Evolutionary conservation across 177 flowering plant genomes (phyloP).

Genomic region (Tripterygium wilfordii): DNA sequence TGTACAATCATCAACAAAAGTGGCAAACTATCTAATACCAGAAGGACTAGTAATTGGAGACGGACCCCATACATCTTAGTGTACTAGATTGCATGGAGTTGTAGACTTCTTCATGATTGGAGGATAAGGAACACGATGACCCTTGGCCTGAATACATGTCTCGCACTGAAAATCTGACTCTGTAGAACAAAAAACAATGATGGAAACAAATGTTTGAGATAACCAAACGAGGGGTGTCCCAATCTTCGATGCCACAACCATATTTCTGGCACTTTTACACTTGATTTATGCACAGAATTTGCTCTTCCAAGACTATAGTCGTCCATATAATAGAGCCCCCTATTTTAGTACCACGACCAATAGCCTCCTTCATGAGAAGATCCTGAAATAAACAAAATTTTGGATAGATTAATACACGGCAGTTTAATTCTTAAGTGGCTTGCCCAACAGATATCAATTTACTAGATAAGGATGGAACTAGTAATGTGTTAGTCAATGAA

Average conservation of each 20-base stretch:
- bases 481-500: too few relatives aligned
- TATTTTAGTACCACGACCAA: conserved; percentile 12
- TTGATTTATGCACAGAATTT: background rate
- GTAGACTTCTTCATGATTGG: background rate
- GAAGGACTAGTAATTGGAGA: background rate
- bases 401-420: too few relatives aligned
- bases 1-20: conserved; percentile 8
- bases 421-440: too few relatives aligned
- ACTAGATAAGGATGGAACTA: too few relatives aligned
- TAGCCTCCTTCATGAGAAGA: conserved; percentile 5
- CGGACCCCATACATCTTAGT: background rate
- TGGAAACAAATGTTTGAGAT: too few relatives aligned
- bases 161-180: background rate
- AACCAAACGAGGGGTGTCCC: too few relatives aligned
- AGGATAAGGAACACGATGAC: background rate
- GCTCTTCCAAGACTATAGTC: too few relatives aligned
- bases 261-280: background rate
- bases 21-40: background rate
- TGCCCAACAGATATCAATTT: too few relatives aligned
- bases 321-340: conserved; percentile 8
- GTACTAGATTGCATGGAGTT: background rate
- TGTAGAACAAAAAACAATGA: too few relatives aligned
- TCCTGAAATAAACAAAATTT: conserved; percentile 14
- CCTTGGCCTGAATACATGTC: background rate
- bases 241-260: background rate